Conservation (phyloP, 1,139 yeast species). For the Pneumocystis canis region DNA sequence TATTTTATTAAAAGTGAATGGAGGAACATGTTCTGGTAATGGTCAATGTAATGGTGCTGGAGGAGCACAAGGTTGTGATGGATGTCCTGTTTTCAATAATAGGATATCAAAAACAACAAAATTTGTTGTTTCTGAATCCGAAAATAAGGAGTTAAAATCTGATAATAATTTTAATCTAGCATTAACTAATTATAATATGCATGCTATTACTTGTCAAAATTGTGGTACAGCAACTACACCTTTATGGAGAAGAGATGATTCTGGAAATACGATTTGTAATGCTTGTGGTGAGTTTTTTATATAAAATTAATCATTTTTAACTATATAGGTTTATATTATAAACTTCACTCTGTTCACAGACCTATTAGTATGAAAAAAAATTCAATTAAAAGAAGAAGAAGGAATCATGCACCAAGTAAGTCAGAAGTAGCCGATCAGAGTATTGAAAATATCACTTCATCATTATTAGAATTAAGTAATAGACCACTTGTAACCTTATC, state of each 20-base stretch:
- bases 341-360: slow-evolving; percentile 63
- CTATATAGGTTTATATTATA: slow-evolving; percentile 72
- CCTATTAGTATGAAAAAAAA: slow-evolving; percentile 62
- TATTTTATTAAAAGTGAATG: background rate
- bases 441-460: background rate
- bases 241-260: slow-evolving; percentile 70
- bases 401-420: slow-evolving; percentile 20
- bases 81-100: slow-evolving; percentile 13
- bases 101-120: slow-evolving; percentile 6
- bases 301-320: slow-evolving; percentile 40
- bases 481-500: background rate
- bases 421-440: background rate
- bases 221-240: slow-evolving; percentile 80
- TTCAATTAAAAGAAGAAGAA: slow-evolving; percentile 59
- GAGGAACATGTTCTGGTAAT: background rate
- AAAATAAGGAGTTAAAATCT: background rate
- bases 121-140: background rate
- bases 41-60: slow-evolving; percentile 9
- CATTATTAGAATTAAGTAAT: background rate
- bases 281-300: slow-evolving; percentile 2
- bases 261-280: slow-evolving; percentile 40
- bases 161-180: background rate
- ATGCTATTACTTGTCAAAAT: slow-evolving; percentile 25
- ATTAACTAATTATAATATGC: slow-evolving; percentile 1
- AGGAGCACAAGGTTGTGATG: slow-evolving; percentile 11